Evolutionary conservation across 176 grass and related monocot genomes (phyloP).

Genomic region (Triticum turgidum): DNA sequence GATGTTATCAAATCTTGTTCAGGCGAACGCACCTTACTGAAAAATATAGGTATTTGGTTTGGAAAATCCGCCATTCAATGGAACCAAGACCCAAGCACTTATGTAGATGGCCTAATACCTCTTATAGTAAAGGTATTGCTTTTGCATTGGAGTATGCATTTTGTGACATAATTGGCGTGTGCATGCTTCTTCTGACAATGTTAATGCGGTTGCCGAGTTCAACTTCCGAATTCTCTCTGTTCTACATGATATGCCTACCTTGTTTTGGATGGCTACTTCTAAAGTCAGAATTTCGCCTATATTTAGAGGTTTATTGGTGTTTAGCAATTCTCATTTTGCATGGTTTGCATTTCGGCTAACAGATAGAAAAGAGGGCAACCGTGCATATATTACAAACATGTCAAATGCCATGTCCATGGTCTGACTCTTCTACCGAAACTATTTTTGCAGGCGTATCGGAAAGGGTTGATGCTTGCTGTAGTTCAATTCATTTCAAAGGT

Average conservation of each 20-base stretch:
- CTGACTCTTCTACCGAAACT: slow-evolving; percentile 18
- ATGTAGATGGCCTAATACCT: slow-evolving; percentile 71
- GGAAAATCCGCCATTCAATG: slow-evolving; percentile 74
- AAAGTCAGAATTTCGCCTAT: neutral
- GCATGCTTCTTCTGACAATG: neutral
- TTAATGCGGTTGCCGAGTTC: neutral
- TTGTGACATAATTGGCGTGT: neutral
- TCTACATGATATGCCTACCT: neutral
- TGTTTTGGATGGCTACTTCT: neutral
- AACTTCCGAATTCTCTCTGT: neutral
- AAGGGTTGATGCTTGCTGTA: slow-evolving; percentile 76
- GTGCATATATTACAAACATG: too few relatives aligned
- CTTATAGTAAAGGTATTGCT: slow-evolving; percentile 66
- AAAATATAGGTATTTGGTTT: slow-evolving; percentile 82
- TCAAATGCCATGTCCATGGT: neutral
- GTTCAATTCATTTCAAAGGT: slow-evolving; percentile 85
- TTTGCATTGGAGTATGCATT: neutral
- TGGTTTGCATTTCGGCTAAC: too few relatives aligned
- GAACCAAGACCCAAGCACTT: slow-evolving; percentile 59
- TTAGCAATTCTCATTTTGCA: neutral
- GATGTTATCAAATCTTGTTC: slow-evolving; percentile 77
- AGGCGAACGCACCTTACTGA: slow-evolving; percentile 70
- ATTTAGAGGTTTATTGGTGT: neutral
- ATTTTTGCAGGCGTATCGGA: slow-evolving; percentile 65
- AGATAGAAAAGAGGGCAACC: too few relatives aligned